Percentiles rank a stretch among this genome's conserved stretches.
Conservation (phyloP, 305 asterid species). For the Fraxinus dipetala region DNA sequence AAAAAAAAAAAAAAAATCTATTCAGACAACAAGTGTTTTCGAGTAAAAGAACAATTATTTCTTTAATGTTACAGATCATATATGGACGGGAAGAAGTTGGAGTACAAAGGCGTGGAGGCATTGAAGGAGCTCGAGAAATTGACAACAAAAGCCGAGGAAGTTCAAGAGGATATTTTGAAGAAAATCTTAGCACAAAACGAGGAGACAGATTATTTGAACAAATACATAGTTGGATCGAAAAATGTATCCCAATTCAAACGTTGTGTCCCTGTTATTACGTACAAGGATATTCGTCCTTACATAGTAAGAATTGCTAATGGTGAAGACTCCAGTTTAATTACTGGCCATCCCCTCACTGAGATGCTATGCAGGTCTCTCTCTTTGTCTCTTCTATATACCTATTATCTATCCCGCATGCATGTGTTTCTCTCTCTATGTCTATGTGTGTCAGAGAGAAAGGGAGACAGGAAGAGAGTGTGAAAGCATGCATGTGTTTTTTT, state of each 20-base stretch:
- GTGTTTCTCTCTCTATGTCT: not conserved
- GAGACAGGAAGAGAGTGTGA: not conserved
- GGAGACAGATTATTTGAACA: conserved; percentile 53
- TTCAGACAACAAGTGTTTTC: too few species aligned
- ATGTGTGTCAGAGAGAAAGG: not conserved
- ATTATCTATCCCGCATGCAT: not conserved
- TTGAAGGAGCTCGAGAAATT: conserved; percentile 54
- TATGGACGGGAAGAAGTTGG: conserved; percentile 70
- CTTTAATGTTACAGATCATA: not conserved
- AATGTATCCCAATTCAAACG: conserved; percentile 39
- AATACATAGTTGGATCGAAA: conserved; percentile 34
- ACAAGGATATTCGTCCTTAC: conserved; percentile 60
- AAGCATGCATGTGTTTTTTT: not conserved
- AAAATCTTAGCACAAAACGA: conserved; percentile 50
- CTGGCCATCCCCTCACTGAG: conserved; percentile 55
- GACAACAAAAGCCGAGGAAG: conserved; percentile 47
- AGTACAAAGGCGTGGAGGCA: conserved; percentile 67
- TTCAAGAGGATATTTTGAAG: conserved; percentile 47
- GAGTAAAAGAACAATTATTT: not conserved
- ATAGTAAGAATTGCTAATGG: conserved; percentile 59
- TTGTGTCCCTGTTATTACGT: conserved; percentile 44
- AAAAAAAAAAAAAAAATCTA: not conserved
- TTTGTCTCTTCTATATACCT: not conserved
- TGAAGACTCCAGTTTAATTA: conserved; percentile 48
- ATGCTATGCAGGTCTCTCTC: conserved; percentile 63